A percentile compares a stretch with the other conserved stretches of the same genome.
Evolutionary conservation across 2,329 filamentous ascomycete species (phyloP).

Genomic region (Leptographium procerum): DNA sequence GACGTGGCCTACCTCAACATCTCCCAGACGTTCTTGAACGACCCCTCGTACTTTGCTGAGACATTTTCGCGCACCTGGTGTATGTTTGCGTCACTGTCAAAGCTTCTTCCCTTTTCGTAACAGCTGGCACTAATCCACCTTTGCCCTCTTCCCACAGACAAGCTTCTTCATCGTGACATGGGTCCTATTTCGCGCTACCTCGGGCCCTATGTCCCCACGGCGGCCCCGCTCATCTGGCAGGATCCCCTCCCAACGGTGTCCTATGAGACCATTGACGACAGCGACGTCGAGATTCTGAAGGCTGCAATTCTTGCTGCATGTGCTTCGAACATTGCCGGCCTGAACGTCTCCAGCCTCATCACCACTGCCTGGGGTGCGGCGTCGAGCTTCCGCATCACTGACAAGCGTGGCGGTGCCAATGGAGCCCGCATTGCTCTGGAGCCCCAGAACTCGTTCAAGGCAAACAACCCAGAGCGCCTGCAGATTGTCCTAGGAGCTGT

Average conservation of each 20-base stretch:
- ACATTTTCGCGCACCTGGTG: slow-evolving; percentile 65
- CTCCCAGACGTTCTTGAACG: slow-evolving; percentile 53
- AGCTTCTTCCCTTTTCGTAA: background rate
- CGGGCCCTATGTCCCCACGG: slow-evolving; percentile 61
- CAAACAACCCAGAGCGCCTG: slow-evolving; percentile 62
- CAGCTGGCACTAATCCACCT: background rate
- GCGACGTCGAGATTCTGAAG: slow-evolving; percentile 56
- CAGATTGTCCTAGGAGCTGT: slow-evolving; percentile 42
- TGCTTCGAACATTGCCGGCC: background rate
- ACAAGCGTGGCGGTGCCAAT: slow-evolving; percentile 77
- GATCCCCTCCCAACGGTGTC: slow-evolving; percentile 54
- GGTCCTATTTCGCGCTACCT: slow-evolving; percentile 60
- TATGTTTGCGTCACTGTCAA: background rate
- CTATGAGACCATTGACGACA: slow-evolving; percentile 46
- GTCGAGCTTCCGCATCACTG: slow-evolving; percentile 60
- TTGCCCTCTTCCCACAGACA: slow-evolving; percentile 32
- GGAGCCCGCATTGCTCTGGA: slow-evolving; percentile 65
- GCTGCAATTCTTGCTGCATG: slow-evolving; percentile 46
- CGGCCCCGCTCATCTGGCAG: slow-evolving; percentile 56
- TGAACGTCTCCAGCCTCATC: slow-evolving; percentile 36
- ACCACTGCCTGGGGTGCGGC: slow-evolving; percentile 57
- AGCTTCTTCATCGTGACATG: slow-evolving; percentile 71
- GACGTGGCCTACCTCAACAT: slow-evolving; percentile 69
- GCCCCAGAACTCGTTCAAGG: slow-evolving; percentile 60
- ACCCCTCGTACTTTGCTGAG: slow-evolving; percentile 58